These are phyloP conservation scores for Picea sitchensis DNA, from an alignment of 75 land plant genomes.

Conservation along the genomic window DNA sequence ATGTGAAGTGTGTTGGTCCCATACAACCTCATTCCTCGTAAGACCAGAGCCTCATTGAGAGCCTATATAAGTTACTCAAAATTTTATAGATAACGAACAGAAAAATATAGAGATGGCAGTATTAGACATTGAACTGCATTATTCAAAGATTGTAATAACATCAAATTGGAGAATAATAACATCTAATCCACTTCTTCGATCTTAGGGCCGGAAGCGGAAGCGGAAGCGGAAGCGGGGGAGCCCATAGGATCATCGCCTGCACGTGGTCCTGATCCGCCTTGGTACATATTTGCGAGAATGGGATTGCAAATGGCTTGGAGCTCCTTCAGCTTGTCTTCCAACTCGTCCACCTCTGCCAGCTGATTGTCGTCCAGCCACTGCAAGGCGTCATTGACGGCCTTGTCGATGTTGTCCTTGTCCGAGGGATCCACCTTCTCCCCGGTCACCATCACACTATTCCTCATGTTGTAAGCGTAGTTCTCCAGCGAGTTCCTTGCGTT, in stretches of 20 bases:
- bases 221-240: too few species aligned
- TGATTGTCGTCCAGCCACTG: conserved; percentile 40
- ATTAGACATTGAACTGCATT: too few species aligned
- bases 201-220: too few species aligned
- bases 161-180: too few species aligned
- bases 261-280: conserved; percentile 6
- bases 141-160: too few species aligned
- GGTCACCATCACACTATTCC: conserved; percentile 37
- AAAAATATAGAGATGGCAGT: too few species aligned
- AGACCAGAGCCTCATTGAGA: too few species aligned
- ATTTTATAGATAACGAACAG: too few species aligned
- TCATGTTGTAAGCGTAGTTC: conserved; percentile 54
- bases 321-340: conserved; percentile 42
- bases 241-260: conserved; percentile 1
- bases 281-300: conserved; percentile 33
- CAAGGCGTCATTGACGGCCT: conserved; percentile 16
- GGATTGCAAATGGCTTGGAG: conserved; percentile 26
- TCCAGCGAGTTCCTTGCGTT: conserved; percentile 37
- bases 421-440: conserved; percentile 1
- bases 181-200: too few species aligned
- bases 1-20: too few species aligned
- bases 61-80: too few species aligned
- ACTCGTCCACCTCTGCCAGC: conserved; percentile 37
- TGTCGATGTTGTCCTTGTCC: conserved; percentile 10
- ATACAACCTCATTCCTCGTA: too few species aligned